Evolutionary conservation across 2,329 filamentous ascomycete species (phyloP).

Genomic region (Fusarium guadeloupense): DNA sequence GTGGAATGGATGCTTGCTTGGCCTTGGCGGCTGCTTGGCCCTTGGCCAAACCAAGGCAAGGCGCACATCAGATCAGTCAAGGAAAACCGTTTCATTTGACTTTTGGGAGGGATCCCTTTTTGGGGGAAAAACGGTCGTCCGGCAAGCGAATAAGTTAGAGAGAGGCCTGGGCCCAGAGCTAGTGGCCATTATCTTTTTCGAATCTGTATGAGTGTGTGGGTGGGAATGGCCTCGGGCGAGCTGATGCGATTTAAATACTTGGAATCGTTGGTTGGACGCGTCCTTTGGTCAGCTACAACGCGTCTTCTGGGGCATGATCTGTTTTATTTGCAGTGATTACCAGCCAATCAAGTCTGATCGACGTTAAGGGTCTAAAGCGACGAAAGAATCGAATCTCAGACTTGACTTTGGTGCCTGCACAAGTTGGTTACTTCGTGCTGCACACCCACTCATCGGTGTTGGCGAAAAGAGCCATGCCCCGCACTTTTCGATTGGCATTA

Average conservation of each 20-base stretch:
- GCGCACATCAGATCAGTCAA: background rate
- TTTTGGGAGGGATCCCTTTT: constrained; percentile 1
- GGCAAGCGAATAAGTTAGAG: background rate
- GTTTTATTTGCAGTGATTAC: constrained; percentile 34
- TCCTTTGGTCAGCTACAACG: constrained; percentile 17
- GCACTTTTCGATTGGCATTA: background rate
- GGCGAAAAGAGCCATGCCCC: background rate
- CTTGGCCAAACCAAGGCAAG: constrained; percentile 13
- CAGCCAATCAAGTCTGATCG: constrained; percentile 36
- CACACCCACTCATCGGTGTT: background rate
- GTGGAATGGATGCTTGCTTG: constrained; percentile 21
- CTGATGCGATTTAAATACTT: no score
- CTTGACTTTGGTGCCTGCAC: constrained; percentile 19
- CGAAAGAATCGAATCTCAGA: constrained; percentile 4
- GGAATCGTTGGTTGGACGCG: constrained; percentile 12
- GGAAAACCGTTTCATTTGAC: constrained; percentile 18
- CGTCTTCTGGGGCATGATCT: constrained; percentile 19
- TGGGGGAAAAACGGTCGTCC: constrained; percentile 16
- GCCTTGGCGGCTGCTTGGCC: background rate
- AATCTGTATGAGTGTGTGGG: constrained; percentile 10
- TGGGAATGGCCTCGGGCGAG: constrained; percentile 15
- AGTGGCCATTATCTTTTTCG: background rate
- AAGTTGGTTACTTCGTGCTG: background rate
- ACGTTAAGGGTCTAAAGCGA: constrained; percentile 14
- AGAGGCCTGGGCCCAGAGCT: background rate